Evolutionary conservation across 179 eudicot genomes (phyloP), one percentile per base, ranked within the genome.

Genomic region (Nepenthes alata): DNA sequence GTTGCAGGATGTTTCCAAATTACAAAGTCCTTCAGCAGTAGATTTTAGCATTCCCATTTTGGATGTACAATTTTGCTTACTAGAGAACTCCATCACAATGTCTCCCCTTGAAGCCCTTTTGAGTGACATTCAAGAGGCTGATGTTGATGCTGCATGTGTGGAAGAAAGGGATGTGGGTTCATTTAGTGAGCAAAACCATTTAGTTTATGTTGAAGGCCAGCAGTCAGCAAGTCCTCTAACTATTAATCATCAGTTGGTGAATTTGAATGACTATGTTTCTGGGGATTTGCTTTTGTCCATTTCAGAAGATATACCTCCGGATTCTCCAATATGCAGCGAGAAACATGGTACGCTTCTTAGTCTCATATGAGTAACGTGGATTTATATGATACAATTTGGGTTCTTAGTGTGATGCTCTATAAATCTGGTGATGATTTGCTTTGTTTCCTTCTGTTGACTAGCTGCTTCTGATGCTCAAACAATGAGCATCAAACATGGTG

Each of bases 31-130:
- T 50, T 63, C 75, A 44, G 13, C 11, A 36, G 67, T 93, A 54
- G 88, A 93, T 77, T 87, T 85, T 61, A 77, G 72, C 63, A 69
- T 69, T 70, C 87, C 97, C 6, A 75, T 93, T 62, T 79, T 93
- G 60, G 96, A 93, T 47, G 98, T 93, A 59, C 76, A 83, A 47
- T 93, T 93, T 69, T 58, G 52, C 45, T 63, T 80, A 6, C 59
- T 48, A 16, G 83, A 68, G 59, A 58, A 66, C 35, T 57, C 68
- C 14, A 54, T 62, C 39, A 36, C 69, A 4, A 65, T 14, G 58
- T 64, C 76, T 45, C 67, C 76, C 48, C 78, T 93, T 35, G 85
- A 80, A 72, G 74, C 65, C 57, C 87, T 91, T 65, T 71, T 80
- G 61, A 45, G 44, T 57, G 77, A 72, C 58, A 10, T 60, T 65